Conservation (phyloP, 2,329 filamentous ascomycete species). For the Aspergillus versicolor region DNA sequence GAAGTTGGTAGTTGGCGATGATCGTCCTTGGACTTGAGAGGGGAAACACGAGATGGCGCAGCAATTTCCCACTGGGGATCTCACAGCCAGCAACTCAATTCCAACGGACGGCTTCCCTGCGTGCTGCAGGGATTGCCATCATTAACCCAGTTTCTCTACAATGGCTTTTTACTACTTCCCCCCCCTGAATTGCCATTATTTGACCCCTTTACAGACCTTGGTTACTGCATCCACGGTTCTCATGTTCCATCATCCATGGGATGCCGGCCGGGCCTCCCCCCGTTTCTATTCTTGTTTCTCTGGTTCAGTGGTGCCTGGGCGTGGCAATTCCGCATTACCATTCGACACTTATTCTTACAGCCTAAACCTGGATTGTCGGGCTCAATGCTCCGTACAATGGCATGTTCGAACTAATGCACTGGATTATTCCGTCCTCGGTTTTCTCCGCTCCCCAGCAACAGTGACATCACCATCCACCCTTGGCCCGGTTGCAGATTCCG, state of each 20-base stretch:
- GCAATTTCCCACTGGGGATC: not conserved
- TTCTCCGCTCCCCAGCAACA: constrained; percentile 1
- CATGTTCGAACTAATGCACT: too few relatives aligned
- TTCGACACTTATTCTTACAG: too few relatives aligned
- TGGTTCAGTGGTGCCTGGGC: not conserved
- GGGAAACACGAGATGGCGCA: constrained; percentile 7
- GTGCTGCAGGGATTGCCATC: too few relatives aligned
- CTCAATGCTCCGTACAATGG: not conserved
- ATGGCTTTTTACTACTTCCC: not conserved
- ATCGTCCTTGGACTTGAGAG: not conserved
- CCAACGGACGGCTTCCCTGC: constrained; percentile 2
- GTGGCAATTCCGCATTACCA: not conserved
- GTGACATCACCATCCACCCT: constrained; percentile 5
- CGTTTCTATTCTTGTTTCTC: constrained; percentile 1
- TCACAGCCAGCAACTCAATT: not conserved
- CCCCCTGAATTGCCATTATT: not conserved
- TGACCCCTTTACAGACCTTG: not conserved
- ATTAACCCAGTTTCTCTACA: too few relatives aligned
- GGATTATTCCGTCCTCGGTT: not conserved
- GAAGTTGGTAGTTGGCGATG: not conserved
- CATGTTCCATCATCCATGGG: not conserved
- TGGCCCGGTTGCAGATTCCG: constrained; percentile 2
- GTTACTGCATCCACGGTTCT: not conserved
- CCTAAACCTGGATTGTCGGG: too few relatives aligned
- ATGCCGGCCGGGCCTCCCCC: not conserved